Evolutionary conservation across 257 asterid species (phyloP).

Genomic region (Solanum lignicaule): DNA sequence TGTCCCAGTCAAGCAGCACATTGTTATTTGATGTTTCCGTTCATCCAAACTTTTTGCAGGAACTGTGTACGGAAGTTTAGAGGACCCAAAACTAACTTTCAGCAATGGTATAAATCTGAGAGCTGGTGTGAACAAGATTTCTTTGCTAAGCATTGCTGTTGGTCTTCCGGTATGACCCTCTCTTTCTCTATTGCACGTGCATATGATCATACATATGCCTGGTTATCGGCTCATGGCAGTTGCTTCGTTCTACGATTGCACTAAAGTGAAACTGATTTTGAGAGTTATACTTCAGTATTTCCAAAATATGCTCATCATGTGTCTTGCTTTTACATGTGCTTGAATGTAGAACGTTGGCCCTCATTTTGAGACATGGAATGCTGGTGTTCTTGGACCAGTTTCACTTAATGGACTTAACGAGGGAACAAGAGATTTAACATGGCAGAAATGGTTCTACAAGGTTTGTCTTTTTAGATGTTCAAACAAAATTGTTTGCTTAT

Average conservation of each 20-base stretch:
- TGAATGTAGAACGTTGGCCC: constrained; percentile 79
- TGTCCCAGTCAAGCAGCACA: not conserved
- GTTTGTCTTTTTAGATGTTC: constrained; percentile 19
- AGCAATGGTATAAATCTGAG: constrained; percentile 18
- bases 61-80: constrained; percentile 18
- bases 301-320: not conserved
- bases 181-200: constrained; percentile 1
- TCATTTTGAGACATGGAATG: constrained; percentile 96
- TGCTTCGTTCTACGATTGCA: not conserved
- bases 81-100: constrained; percentile 22
- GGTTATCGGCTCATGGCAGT: not conserved
- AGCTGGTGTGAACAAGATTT: constrained; percentile 21
- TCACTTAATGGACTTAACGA: constrained; percentile 82
- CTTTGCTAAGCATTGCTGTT: constrained; percentile 24
- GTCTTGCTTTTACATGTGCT: constrained; percentile 1
- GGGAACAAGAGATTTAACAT: constrained; percentile 82
- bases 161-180: constrained; percentile 24
- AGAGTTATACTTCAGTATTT: not conserved
- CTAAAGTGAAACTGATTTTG: not conserved
- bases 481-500: not conserved
- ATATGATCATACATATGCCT: not conserved
- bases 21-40: not conserved
- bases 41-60: constrained; percentile 16
- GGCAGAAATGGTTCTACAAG: constrained; percentile 98
- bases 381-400: constrained; percentile 98